Conservation (phyloP, 768 basidiomycete genomes). For the Rhodotorula paludigena region DNA sequence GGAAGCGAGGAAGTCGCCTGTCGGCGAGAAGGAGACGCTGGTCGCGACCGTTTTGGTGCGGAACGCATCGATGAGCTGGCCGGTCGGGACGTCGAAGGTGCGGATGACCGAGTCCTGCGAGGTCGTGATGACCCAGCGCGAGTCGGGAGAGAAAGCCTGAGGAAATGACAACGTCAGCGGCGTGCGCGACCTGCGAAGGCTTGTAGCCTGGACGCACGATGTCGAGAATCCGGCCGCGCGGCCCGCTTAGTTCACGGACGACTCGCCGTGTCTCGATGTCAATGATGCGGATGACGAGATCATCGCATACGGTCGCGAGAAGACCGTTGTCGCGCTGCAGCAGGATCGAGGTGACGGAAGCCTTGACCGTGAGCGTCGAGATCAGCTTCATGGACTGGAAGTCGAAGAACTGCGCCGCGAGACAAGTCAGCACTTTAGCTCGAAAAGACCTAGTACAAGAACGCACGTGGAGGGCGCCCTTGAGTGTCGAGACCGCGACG, state of each 20-base stretch:
- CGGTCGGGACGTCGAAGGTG: slow-evolving; percentile 93
- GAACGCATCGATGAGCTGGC: slow-evolving; percentile 86
- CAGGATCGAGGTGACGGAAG: slow-evolving; percentile 63
- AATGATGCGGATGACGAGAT: slow-evolving; percentile 73
- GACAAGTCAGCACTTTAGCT: background rate
- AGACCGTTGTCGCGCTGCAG: slow-evolving; percentile 82
- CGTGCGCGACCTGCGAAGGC: background rate
- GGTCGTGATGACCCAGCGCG: slow-evolving; percentile 82
- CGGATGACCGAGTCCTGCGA: slow-evolving; percentile 87
- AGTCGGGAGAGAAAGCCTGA: slow-evolving; percentile 90
- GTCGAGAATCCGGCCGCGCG: slow-evolving; percentile 79
- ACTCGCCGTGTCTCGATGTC: slow-evolving; percentile 84
- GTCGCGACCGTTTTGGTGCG: slow-evolving; percentile 79
- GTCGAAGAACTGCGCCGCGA: slow-evolving; percentile 74
- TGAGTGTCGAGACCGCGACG: slow-evolving; percentile 77
- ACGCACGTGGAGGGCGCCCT: slow-evolving; percentile 82
- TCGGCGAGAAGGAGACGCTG: slow-evolving; percentile 85
- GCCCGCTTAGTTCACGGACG: slow-evolving; percentile 83
- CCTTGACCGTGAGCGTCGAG: slow-evolving; percentile 62
- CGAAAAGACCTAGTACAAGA: background rate
- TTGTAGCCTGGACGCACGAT: slow-evolving; percentile 61
- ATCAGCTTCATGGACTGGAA: slow-evolving; percentile 79
- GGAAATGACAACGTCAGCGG: slow-evolving; percentile 7
- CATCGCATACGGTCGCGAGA: slow-evolving; percentile 77
- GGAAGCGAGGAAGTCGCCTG: slow-evolving; percentile 91